A percentile compares a stretch with the other conserved stretches of the same genome.
phyloP scores from a whole-genome alignment of 345 rosid species.

The Luvunga scandens region DNA sequence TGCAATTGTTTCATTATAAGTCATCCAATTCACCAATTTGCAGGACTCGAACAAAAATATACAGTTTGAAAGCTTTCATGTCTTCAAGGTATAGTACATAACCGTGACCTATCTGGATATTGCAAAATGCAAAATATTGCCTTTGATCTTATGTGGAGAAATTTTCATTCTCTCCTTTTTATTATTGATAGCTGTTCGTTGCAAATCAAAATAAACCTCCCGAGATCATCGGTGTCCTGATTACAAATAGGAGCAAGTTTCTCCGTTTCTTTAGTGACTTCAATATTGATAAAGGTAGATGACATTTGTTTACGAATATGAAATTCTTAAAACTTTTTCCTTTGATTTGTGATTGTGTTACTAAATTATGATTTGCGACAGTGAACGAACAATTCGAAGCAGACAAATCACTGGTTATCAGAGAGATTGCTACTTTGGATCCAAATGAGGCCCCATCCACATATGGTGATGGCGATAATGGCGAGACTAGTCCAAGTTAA shows the following conservation, averaged over 20 bases:
- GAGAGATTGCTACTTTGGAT: conserved; percentile 11
- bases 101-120: not conserved
- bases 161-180: not conserved
- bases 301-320: not conserved
- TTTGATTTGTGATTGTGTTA: not conserved
- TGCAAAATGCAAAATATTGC: not conserved
- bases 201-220: conserved; percentile 57
- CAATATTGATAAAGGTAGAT: conserved; percentile 45
- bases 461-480: not conserved
- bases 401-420: conserved; percentile 1
- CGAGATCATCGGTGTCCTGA: conserved; percentile 37
- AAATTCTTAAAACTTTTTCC: not conserved
- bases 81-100: conserved; percentile 40
- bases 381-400: conserved; percentile 17
- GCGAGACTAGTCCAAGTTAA: not conserved
- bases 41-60: conserved; percentile 57
- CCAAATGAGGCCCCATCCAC: not conserved
- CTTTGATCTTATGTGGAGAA: not conserved
- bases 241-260: conserved; percentile 49
- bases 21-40: conserved; percentile 1
- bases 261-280: conserved; percentile 46
- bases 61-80: conserved; percentile 55
- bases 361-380: not conserved
- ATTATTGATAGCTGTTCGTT: conserved; percentile 37
- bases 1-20: not conserved